Evolutionary conservation across 768 basidiomycete species (phyloP).

Genomic region (Auriculariales sp.): DNA sequence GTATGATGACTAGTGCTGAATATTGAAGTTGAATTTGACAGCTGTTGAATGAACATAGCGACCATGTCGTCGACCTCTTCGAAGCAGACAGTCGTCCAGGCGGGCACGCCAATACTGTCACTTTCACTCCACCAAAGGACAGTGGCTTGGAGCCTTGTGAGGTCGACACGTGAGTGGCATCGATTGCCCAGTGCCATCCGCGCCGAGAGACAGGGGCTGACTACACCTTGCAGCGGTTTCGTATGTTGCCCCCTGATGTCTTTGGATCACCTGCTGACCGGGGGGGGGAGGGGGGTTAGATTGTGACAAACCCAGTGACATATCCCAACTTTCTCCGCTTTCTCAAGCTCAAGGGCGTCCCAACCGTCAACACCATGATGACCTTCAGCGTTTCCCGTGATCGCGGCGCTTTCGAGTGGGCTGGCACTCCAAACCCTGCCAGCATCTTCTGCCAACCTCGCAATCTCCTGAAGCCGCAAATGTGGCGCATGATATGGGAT

Average conservation of each 20-base stretch:
- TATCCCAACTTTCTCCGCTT: slow-evolving; percentile 73
- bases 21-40: slow-evolving; percentile 10
- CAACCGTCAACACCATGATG: slow-evolving; percentile 51
- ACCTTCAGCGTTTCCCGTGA: slow-evolving; percentile 68
- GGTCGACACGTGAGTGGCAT: slow-evolving; percentile 53
- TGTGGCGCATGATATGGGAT: slow-evolving; percentile 65
- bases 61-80: slow-evolving; percentile 62
- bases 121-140: slow-evolving; percentile 22
- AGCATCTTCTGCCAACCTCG: slow-evolving; percentile 54
- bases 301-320: slow-evolving; percentile 61
- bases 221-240: slow-evolving; percentile 35
- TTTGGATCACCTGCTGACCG: background rate
- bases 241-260: slow-evolving; percentile 20
- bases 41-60: slow-evolving; percentile 60
- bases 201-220: no score
- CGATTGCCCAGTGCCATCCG: background rate
- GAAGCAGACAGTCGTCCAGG: slow-evolving; percentile 54
- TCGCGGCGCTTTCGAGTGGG: slow-evolving; percentile 59
- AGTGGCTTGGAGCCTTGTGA: slow-evolving; percentile 25
- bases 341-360: slow-evolving; percentile 31
- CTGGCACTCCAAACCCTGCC: slow-evolving; percentile 38
- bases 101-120: slow-evolving; percentile 66
- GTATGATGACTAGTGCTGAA: background rate
- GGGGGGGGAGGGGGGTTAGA: slow-evolving; percentile 25
- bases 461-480: slow-evolving; percentile 44